Base-by-base conservation (phyloP, 306 rosid species). In the Abrus precatorius region DNA sequence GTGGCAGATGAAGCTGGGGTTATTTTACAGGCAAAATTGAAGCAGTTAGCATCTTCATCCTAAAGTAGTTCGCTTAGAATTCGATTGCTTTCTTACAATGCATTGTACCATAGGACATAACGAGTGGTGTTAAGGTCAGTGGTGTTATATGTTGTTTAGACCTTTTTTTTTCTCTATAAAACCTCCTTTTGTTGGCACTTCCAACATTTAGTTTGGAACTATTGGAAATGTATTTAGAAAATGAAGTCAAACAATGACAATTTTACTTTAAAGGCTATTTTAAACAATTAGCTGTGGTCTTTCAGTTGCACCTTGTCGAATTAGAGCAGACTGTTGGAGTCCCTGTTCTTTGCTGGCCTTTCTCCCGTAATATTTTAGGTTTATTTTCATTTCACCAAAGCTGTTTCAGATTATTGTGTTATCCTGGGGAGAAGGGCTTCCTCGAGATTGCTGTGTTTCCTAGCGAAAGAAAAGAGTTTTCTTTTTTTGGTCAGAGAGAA, bases 21-120 rank as follows among this genome's bases (percentile, higher is more conserved):
- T 27, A 66, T 90, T 77, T 84, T 93, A 81, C 98, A 93, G 85
- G 92, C 90, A 41, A 93, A 93, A 52, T 36, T 93, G 86, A 93
- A 93, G 91, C 94, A 93, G 60, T 82, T 90, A 72, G 89, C 93
- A 54, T 82, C 93, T 3, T 33, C 89, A 29, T 68, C 87, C 9
- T 87, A 85, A 83, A 48, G 56, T 76, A 61, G 74, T 68, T 63
- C 76, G 53, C 59, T 41, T 64, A 69, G 68, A 67, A 54, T 69
- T 80, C 61, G 29, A 74, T 27, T 77, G 38, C 49, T 78, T 65
- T 69, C 28, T 53, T 65, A 40, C 82, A 69, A 78, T 48, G 71
- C 60, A 49, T 52, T 76, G 87, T 69, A 62, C 81, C 70, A 53
- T 79, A 83, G 74, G 64, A 85, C 40, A 67, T 70, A 34, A 70